These are phyloP conservation scores for Diaporthe sp. DNA, from an alignment of 2,329 filamentous ascomycete species.

Conservation along the genomic window DNA sequence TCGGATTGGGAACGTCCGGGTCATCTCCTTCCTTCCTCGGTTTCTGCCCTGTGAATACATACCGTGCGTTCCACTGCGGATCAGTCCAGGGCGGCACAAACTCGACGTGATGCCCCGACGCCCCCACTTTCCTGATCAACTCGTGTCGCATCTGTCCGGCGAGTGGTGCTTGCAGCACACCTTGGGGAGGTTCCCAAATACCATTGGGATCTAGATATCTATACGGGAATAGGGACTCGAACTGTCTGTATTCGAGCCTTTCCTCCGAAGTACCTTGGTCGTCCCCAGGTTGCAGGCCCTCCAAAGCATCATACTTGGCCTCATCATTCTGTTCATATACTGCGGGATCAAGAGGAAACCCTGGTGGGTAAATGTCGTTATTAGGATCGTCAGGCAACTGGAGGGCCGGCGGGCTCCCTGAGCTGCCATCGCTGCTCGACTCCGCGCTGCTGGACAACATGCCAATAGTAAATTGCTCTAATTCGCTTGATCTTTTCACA, in stretches of 20 bases:
- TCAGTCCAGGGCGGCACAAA: slow-evolving; percentile 34
- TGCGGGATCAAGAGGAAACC: background rate
- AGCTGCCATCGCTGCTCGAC: background rate
- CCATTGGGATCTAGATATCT: background rate
- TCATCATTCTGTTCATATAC: background rate
- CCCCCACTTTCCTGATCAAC: background rate
- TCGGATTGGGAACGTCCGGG: background rate
- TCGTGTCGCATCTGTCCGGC: slow-evolving; percentile 13
- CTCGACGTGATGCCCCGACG: slow-evolving; percentile 25
- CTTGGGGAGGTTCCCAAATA: background rate
- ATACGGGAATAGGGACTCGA: background rate
- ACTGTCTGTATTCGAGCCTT: background rate
- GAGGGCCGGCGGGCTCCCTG: background rate
- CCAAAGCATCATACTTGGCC: background rate
- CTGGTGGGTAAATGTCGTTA: background rate
- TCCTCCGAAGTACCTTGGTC: background rate
- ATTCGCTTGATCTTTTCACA: background rate
- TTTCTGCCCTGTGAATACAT: background rate
- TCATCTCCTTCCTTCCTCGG: background rate
- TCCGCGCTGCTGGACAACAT: background rate
- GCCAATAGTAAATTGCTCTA: too few relatives aligned
- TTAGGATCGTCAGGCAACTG: background rate
- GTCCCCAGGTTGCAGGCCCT: background rate
- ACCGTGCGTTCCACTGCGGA: slow-evolving; percentile 25
- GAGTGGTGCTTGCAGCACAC: background rate